Evolutionary conservation across 1,284 basidiomycete genomes (phyloP), one percentile per base, ranked within the genome.

Genomic region (Pulchroboletus neoregius): DNA sequence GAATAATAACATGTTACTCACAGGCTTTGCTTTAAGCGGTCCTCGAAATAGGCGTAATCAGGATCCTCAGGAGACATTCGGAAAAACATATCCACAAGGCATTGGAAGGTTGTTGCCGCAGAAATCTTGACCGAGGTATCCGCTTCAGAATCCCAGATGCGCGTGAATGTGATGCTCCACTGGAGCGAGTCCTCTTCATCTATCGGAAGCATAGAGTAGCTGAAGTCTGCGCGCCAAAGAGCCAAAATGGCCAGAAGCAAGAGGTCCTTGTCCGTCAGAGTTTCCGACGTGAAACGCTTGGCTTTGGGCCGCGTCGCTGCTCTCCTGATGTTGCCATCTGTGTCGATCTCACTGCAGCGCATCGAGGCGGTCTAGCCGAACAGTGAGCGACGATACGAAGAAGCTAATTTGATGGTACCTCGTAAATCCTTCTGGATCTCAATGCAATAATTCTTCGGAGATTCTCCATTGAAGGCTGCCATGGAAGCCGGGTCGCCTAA

Each of bases 41-140:
- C 61, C 27, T 63, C 56, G 10, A 68, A 64, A 44, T 68, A 51
- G 3, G 47, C 47, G 39, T 66, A 64, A 27, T 68, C 58, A 2
- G 68, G 62, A 54, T 78, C 72, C 3, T 62, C 57, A 2, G 69
- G 68, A 6, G 66, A 61, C 57, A 74, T 66, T 48, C 65, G 57
- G 55, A 77, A 75, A 28, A 76, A 68, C 33, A 68, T 64, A 18
- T 77, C 71, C 4, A 73, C 70, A 3, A 77, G 62, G 24, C 69
- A 68, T 22, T 74, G 71, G 54, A 79, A 75, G 26, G 75, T 75
- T 28, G 71, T 60, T 3, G 75, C 69, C 1, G 71, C 62, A 2
- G 82, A 79, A 22, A 84, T 72, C 61, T 87, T 86, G 34, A 88
- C 74, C 0, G 77, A 74, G 11, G 73, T 72, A 53, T 87, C 85